Percentiles rank a stretch among this genome's conserved stretches.
phyloP scores from a whole-genome alignment of 208 protist genomes.

The Acanthamoeba lenticulata region DNA sequence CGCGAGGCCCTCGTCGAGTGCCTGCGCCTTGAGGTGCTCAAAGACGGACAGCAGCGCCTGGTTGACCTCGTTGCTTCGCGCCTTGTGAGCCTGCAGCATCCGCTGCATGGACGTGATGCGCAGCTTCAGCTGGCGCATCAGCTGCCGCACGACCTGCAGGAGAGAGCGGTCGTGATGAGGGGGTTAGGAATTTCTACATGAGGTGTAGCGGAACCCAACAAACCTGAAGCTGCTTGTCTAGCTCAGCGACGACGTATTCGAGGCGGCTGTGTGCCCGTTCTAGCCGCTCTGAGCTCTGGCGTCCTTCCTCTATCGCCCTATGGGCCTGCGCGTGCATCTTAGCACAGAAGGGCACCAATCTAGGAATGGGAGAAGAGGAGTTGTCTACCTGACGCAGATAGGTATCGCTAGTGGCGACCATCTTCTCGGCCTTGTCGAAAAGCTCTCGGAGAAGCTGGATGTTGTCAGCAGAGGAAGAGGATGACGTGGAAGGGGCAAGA shows the following conservation, averaged over 20 bases:
- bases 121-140: neutral
- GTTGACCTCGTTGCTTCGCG: conserved; percentile 26
- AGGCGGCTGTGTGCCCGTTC: neutral
- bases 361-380: neutral
- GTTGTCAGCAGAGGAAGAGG: too few relatives aligned
- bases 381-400: neutral
- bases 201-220: neutral
- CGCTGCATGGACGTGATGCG: neutral
- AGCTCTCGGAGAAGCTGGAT: neutral
- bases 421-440: neutral
- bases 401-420: neutral
- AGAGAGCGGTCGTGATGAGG: neutral
- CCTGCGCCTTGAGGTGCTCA: neutral
- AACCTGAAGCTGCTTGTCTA: conserved; percentile 43
- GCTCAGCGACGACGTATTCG: neutral
- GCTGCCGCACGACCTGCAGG: neutral
- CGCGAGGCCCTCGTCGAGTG: neutral
- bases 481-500: too few relatives aligned
- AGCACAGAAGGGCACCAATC: too few relatives aligned
- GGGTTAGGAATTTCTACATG: neutral
- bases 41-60: neutral
- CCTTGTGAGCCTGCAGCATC: neutral
- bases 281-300: conserved; percentile 25
- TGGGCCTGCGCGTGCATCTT: neutral
- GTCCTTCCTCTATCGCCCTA: conserved; percentile 3